Percentiles rank a stretch among this genome's conserved stretches.
Evolutionary conservation across 1,284 basidiomycete genomes (phyloP).

Genomic region (Meira miltonrushii): DNA sequence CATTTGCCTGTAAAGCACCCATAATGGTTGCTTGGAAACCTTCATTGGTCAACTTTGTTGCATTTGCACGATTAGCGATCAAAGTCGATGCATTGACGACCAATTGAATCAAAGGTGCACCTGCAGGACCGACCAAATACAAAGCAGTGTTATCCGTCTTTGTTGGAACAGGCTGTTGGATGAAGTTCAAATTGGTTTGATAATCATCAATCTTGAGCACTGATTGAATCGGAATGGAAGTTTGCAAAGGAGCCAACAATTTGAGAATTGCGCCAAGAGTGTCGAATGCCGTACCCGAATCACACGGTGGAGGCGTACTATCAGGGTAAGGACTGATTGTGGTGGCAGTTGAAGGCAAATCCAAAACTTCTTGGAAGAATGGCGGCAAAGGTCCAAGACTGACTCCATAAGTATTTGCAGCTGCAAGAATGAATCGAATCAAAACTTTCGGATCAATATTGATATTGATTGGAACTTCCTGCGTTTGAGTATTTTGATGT

Average conservation of each 20-base stretch:
- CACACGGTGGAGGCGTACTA: slow-evolving; percentile 57
- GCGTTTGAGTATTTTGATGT: slow-evolving; percentile 63
- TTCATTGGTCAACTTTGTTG: slow-evolving; percentile 58
- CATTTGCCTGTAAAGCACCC: slow-evolving; percentile 32
- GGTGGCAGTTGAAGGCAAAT: slow-evolving; percentile 62
- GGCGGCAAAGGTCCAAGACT: slow-evolving; percentile 64
- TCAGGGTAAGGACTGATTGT: slow-evolving; percentile 58
- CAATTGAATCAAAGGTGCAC: slow-evolving; percentile 62
- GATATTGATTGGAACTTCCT: slow-evolving; percentile 62
- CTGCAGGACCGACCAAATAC: slow-evolving; percentile 63
- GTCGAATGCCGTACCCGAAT: slow-evolving; percentile 56
- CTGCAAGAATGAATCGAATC: slow-evolving; percentile 60
- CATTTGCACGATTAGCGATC: slow-evolving; percentile 62
- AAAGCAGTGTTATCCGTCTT: slow-evolving; percentile 65
- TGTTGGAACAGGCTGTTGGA: slow-evolving; percentile 63
- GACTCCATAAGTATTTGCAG: slow-evolving; percentile 61
- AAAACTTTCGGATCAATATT: slow-evolving; percentile 64
- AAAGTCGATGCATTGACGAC: slow-evolving; percentile 63
- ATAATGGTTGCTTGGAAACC: slow-evolving; percentile 53
- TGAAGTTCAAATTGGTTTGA: slow-evolving; percentile 62
- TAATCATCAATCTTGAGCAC: slow-evolving; percentile 45
- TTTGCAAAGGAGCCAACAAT: slow-evolving; percentile 60
- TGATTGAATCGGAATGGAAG: slow-evolving; percentile 57
- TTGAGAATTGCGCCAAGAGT: slow-evolving; percentile 62
- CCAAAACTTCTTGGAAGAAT: slow-evolving; percentile 61